phyloP scores from a whole-genome alignment of 2,329 filamentous ascomycete genomes.

The Sporothrix curviconia region DNA sequence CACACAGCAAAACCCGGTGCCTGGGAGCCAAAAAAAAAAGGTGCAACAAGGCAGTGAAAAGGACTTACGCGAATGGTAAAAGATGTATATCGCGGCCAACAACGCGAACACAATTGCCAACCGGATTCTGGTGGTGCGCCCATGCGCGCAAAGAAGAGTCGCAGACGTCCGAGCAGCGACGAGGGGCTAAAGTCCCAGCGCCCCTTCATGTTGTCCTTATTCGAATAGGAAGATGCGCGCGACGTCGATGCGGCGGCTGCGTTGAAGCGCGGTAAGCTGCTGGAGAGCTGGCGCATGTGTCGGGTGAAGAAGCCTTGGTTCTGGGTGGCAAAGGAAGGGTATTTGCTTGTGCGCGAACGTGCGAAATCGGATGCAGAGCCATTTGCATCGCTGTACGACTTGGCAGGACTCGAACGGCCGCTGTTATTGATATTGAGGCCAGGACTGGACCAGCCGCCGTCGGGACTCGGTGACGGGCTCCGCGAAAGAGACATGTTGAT shows the following conservation, averaged over 20 bases:
- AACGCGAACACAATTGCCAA: conserved; percentile 54
- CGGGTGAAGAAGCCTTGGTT: conserved; percentile 83
- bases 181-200: conserved; percentile 44
- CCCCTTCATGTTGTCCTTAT: conserved; percentile 71
- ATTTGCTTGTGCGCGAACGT: conserved; percentile 48
- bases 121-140: conserved; percentile 59
- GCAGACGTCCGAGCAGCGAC: conserved; percentile 42
- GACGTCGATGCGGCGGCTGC: conserved; percentile 15
- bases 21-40: background rate
- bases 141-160: conserved; percentile 42
- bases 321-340: conserved; percentile 71
- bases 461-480: conserved; percentile 76
- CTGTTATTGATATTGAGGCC: conserved; percentile 14
- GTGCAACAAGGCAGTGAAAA: background rate
- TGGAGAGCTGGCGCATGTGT: conserved; percentile 74
- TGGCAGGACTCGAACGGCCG: conserved; percentile 51
- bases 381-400: conserved; percentile 46
- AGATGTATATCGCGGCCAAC: conserved; percentile 55
- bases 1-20: background rate
- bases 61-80: conserved; percentile 68
- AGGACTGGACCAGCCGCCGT: conserved; percentile 73
- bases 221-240: conserved; percentile 46
- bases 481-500: conserved; percentile 74
- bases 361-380: conserved; percentile 70
- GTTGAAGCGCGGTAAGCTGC: conserved; percentile 68